A percentile compares a stretch with the other conserved stretches of the same genome.
Evolutionary conservation across 306 rosid genomes (phyloP).

Genomic region (Astragalus membranaceus): DNA sequence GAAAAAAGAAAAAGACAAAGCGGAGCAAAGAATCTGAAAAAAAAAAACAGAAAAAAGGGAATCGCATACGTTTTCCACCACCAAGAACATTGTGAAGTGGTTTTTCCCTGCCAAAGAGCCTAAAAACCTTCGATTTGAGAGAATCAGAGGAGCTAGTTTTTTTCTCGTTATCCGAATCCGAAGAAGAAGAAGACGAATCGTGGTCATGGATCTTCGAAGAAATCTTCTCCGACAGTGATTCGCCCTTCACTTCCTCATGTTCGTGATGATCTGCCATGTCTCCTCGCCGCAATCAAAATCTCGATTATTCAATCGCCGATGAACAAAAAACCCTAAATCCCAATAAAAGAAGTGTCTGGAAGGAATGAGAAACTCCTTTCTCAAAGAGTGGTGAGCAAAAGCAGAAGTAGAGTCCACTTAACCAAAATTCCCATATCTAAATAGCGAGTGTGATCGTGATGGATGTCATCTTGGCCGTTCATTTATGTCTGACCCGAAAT

Average conservation of each 20-base stretch:
- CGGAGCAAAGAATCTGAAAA: background rate
- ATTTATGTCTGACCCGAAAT: background rate
- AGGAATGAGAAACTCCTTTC: constrained; percentile 17
- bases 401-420: background rate
- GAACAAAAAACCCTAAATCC: constrained; percentile 23
- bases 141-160: constrained; percentile 24
- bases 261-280: constrained; percentile 49
- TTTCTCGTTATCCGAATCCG: constrained; percentile 60
- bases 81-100: constrained; percentile 82
- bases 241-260: constrained; percentile 45
- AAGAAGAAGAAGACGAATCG: constrained; percentile 54
- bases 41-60: background rate
- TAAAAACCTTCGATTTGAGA: constrained; percentile 45
- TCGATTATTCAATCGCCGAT: background rate
- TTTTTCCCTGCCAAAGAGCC: constrained; percentile 84
- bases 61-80: constrained; percentile 81
- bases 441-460: constrained; percentile 2
- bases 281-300: background rate
- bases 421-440: constrained; percentile 7
- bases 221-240: constrained; percentile 59
- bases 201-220: constrained; percentile 66
- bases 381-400: background rate
- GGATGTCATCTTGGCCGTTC: constrained; percentile 37
- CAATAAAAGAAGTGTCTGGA: constrained; percentile 26
- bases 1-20: background rate